A percentile compares a stretch with the other conserved stretches of the same genome.
phyloP scores from a whole-genome alignment of 2,329 filamentous ascomycete species.

The Fusarium azukiicola region DNA sequence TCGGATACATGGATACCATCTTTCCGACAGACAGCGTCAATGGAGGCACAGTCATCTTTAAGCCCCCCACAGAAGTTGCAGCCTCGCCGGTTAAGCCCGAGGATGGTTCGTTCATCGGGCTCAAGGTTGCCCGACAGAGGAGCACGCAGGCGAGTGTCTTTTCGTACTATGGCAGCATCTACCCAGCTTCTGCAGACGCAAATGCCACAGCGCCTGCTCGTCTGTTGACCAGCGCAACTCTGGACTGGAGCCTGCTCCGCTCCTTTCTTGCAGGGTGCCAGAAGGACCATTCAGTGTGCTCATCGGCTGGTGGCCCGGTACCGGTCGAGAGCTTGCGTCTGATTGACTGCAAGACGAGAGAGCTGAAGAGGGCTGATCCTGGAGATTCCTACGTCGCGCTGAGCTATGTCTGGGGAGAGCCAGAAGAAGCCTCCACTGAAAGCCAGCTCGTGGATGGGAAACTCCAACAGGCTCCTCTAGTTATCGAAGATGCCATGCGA shows the following conservation, averaged over 20 bases:
- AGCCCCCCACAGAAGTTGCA: too few relatives aligned
- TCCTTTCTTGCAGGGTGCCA: conserved; percentile 10
- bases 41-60: too few relatives aligned
- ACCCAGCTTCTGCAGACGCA: background rate
- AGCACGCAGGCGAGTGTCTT: background rate
- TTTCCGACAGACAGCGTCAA: background rate
- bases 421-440: background rate
- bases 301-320: background rate
- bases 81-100: background rate
- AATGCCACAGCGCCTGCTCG: background rate
- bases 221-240: background rate
- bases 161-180: conserved; percentile 18
- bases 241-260: conserved; percentile 1
- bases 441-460: background rate
- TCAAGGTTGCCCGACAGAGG: conserved; percentile 7
- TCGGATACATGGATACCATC: background rate
- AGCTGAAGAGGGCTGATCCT: background rate
- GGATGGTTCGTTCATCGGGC: conserved; percentile 15
- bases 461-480: background rate
- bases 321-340: background rate
- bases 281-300: conserved; percentile 1
- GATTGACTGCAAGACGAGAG: conserved; percentile 20
- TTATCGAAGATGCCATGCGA: conserved; percentile 20
- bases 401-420: conserved; percentile 29
- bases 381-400: conserved; percentile 21